These are phyloP conservation scores for Zanthoxylum bungeanum DNA, from an alignment of 345 rosid genomes.

Conservation along the genomic window DNA sequence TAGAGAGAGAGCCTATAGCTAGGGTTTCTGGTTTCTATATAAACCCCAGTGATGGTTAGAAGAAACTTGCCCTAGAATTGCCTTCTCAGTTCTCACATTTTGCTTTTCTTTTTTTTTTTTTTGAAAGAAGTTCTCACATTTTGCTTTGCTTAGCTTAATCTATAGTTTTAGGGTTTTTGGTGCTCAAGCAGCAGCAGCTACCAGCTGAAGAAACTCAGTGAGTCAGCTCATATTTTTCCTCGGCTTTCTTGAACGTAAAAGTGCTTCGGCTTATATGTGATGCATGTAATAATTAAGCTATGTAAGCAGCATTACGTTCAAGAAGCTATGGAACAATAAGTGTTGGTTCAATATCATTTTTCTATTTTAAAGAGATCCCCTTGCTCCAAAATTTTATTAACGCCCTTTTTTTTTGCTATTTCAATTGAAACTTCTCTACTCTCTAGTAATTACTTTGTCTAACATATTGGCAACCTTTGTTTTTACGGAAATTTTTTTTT, in stretches of 20 bases:
- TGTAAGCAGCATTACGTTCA: background rate
- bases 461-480: background rate
- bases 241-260: slow-evolving; percentile 6
- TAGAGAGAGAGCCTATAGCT: background rate
- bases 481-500: background rate
- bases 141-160: too few relatives aligned
- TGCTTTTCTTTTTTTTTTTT: too few relatives aligned
- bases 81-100: background rate
- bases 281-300: background rate
- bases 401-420: background rate
- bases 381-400: background rate
- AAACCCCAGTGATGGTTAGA: background rate
- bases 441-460: background rate
- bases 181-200: background rate
- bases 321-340: background rate
- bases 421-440: background rate
- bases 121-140: too few relatives aligned
- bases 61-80: background rate
- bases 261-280: background rate
- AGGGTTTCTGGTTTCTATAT: background rate
- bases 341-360: background rate
- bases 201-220: background rate
- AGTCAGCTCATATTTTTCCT: background rate
- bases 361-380: too few relatives aligned
- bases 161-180: background rate